phyloP scores from a whole-genome alignment of 2,329 filamentous ascomycete genomes.

The Penicillium sp. region DNA sequence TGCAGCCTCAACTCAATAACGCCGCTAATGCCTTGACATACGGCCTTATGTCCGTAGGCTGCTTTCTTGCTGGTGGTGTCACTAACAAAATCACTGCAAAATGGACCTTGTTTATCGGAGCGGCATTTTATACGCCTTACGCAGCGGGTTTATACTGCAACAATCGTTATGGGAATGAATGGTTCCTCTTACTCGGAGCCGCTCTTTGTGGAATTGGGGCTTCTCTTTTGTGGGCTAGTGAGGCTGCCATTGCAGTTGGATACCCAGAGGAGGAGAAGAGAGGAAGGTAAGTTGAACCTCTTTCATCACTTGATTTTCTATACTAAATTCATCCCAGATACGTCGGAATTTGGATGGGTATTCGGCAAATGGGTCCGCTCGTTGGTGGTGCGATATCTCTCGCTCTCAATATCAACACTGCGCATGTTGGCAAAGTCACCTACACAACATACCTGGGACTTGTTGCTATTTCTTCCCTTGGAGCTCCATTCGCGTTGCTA shows the following conservation, averaged over 20 bases:
- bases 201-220: constrained; percentile 46
- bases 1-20: constrained; percentile 51
- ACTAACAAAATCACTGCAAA: constrained; percentile 45
- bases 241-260: constrained; percentile 45
- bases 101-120: constrained; percentile 41
- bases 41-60: constrained; percentile 49
- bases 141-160: constrained; percentile 35
- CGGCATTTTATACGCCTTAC: constrained; percentile 47
- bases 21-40: constrained; percentile 53
- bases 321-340: constrained; percentile 12
- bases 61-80: constrained; percentile 47
- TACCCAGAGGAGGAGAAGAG: constrained; percentile 51
- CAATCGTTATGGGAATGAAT: constrained; percentile 52
- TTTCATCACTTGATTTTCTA: background rate
- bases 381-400: constrained; percentile 55
- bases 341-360: constrained; percentile 56
- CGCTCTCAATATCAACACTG: constrained; percentile 49
- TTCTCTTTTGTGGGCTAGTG: constrained; percentile 43
- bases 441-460: constrained; percentile 43
- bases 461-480: constrained; percentile 46
- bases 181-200: constrained; percentile 50
- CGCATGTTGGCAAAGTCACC: constrained; percentile 48
- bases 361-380: constrained; percentile 55
- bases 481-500: constrained; percentile 48
- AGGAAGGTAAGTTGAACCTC: constrained; percentile 34